Percentiles rank a stretch among this genome's conserved stretches.
Conservation (phyloP, 106 monocot species). For the Dendrobium catenatum region DNA sequence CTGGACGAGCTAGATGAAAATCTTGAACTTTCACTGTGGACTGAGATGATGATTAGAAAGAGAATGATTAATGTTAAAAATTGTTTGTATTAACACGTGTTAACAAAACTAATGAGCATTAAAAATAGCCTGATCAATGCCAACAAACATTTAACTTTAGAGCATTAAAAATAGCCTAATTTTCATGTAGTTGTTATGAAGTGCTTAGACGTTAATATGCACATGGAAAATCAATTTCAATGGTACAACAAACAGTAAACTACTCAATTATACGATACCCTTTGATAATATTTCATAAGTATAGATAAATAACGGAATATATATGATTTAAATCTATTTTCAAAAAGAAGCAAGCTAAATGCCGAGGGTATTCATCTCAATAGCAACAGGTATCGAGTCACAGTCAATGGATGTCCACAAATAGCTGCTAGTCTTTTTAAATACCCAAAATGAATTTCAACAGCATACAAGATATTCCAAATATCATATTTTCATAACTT, state of each 20-base stretch:
- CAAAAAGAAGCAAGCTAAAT: background rate
- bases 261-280: background rate
- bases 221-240: background rate
- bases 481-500: background rate
- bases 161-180: background rate
- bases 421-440: background rate
- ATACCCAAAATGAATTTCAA: background rate
- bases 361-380: background rate
- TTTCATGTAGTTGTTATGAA: slow-evolving; percentile 1
- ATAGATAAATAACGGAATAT: background rate
- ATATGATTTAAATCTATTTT: background rate
- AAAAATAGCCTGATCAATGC: background rate
- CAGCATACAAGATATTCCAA: background rate
- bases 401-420: background rate
- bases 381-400: background rate
- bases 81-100: background rate
- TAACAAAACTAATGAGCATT: background rate
- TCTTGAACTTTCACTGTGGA: slow-evolving; percentile 59
- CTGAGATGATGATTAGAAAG: slow-evolving; percentile 25
- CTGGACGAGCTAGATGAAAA: slow-evolving; percentile 60
- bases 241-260: background rate
- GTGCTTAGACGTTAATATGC: background rate
- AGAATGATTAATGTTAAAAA: background rate
- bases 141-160: background rate
- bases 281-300: background rate